A percentile compares a stretch with the other conserved stretches of the same genome.
Conservation (phyloP, 345 rosid genomes). For the Bruguiera sexangula region DNA sequence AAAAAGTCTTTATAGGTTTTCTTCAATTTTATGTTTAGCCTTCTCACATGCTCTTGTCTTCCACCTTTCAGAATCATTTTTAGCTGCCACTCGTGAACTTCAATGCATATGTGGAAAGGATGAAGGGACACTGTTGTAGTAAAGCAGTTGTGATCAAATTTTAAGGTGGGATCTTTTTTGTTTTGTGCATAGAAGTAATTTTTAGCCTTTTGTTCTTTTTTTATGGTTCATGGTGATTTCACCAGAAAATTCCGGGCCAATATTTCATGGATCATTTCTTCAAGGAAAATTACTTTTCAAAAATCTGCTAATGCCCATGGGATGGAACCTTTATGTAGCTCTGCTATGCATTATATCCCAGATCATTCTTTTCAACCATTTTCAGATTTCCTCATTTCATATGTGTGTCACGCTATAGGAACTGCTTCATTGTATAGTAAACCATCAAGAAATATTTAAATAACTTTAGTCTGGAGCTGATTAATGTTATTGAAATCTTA, state of each 20-base stretch:
- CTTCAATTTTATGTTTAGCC: background rate
- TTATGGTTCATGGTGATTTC: conserved; percentile 26
- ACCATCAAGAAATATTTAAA: background rate
- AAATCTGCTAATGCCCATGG: too few species aligned
- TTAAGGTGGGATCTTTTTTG: conserved; percentile 32
- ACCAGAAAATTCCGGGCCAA: conserved; percentile 9
- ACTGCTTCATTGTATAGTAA: background rate
- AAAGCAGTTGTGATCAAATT: conserved; percentile 24
- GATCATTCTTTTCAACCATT: background rate
- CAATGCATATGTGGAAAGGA: conserved; percentile 55
- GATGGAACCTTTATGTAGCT: background rate
- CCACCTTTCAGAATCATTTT: conserved; percentile 39
- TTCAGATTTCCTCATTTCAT: background rate
- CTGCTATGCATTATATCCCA: background rate
- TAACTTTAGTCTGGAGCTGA: background rate
- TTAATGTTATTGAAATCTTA: background rate
- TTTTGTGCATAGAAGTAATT: conserved; percentile 35
- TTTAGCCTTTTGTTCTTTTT: conserved; percentile 4
- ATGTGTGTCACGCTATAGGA: background rate
- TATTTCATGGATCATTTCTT: background rate
- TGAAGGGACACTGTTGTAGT: conserved; percentile 34
- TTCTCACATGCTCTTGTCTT: conserved; percentile 1
- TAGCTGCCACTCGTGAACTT: conserved; percentile 56
- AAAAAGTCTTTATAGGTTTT: background rate
- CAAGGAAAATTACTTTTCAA: background rate